Conservation (phyloP, 139 green algal genomes). For the Coelastrella sp. region DNA sequence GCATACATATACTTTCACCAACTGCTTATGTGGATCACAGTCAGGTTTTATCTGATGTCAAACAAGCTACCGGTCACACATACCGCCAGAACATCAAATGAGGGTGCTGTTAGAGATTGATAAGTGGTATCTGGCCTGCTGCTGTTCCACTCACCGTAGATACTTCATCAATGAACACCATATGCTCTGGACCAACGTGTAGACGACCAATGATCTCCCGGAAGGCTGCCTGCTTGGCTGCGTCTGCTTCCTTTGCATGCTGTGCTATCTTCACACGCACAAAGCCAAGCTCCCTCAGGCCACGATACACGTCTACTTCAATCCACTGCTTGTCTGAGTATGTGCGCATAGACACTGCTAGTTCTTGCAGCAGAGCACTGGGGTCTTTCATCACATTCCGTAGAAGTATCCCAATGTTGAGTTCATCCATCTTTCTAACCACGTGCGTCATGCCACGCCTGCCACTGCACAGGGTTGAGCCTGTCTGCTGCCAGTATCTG, state of each 20-base stretch:
- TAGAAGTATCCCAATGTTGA: not conserved
- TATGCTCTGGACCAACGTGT: no score
- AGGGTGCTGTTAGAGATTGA: no score
- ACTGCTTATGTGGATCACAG: no score
- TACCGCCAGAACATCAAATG: no score
- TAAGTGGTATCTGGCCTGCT: no score
- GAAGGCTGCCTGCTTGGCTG: not conserved
- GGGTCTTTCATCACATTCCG: not conserved
- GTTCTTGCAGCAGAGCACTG: not conserved
- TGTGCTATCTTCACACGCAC: not conserved
- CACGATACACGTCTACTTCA: not conserved
- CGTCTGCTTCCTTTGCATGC: not conserved
- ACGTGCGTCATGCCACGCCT: not conserved
- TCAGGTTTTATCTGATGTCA: no score
- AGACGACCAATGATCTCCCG: no score
- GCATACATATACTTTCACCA: no score
- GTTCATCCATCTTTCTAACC: not conserved
- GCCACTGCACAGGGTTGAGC: not conserved
- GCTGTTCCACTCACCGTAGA: no score
- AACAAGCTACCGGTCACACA: no score
- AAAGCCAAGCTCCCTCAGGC: not conserved
- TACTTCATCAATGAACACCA: no score
- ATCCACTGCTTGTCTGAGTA: not conserved
- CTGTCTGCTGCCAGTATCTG: not conserved
- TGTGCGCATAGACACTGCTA: not conserved